A percentile compares a stretch with the other conserved stretches of the same genome.
Conservation (phyloP, 2,329 filamentous ascomycete species). For the Sporothrix pseudoabietina region DNA sequence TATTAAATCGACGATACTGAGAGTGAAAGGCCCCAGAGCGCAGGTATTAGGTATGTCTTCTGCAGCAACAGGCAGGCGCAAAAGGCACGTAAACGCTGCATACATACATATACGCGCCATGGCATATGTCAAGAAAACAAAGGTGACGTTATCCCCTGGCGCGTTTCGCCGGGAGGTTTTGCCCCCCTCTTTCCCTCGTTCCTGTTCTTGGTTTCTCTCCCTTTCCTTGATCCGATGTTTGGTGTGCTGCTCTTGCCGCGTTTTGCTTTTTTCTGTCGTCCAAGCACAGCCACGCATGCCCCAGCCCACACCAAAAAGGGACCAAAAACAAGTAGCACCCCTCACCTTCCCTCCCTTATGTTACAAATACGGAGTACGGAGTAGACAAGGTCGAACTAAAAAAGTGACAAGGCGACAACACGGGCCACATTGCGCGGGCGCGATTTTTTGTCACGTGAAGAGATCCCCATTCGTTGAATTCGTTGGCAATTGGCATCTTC, state of each 20-base stretch:
- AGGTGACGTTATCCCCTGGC: slow-evolving; percentile 17
- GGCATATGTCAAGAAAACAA: neutral
- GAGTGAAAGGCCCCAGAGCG: neutral
- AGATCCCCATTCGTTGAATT: neutral
- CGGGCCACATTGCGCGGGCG: neutral
- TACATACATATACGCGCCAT: neutral
- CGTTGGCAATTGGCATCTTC: neutral
- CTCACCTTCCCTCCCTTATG: slow-evolving; percentile 30
- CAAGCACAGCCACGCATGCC: slow-evolving; percentile 21
- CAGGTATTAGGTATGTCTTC: neutral
- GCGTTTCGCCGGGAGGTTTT: neutral
- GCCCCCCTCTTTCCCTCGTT: neutral
- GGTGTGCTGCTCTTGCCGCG: slow-evolving; percentile 3
- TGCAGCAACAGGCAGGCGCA: slow-evolving; percentile 1
- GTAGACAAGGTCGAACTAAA: no score
- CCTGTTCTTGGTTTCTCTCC: neutral
- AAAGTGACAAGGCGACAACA: slow-evolving; percentile 4
- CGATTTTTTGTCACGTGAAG: slow-evolving; percentile 16
- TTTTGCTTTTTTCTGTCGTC: slow-evolving; percentile 4
- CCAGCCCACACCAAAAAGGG: slow-evolving; percentile 19
- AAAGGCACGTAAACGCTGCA: neutral
- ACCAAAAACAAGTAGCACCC: neutral
- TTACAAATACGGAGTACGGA: neutral
- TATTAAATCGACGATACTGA: neutral
- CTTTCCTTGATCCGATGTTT: slow-evolving; percentile 6